phyloP scores from a whole-genome alignment of 306 rosid species.

The Lathyrus sativus region DNA sequence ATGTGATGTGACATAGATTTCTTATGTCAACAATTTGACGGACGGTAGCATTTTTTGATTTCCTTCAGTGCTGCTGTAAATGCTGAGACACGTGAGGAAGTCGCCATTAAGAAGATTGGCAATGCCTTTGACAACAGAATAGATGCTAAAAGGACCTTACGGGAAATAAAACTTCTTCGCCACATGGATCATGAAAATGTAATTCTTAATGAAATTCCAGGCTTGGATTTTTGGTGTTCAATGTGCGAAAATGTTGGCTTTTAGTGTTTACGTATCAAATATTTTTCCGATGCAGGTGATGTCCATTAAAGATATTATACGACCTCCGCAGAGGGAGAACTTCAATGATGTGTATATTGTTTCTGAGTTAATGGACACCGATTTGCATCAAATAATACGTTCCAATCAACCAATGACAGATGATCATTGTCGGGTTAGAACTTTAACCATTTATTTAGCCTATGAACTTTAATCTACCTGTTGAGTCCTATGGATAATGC shows the following conservation, averaged over 20 bases:
- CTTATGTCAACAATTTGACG: constrained; percentile 39
- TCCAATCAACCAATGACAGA: constrained; percentile 82
- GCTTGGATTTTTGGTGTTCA: constrained; percentile 18
- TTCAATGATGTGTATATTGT: constrained; percentile 92
- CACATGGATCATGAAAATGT: constrained; percentile 98
- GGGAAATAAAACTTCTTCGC: constrained; percentile 92
- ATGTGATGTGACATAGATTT: constrained; percentile 34
- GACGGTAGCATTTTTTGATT: constrained; percentile 40
- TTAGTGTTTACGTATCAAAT: constrained; percentile 30
- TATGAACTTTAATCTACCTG: constrained; percentile 26
- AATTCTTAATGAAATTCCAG: constrained; percentile 31
- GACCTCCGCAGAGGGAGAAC: constrained; percentile 87
- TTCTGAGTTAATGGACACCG: constrained; percentile 90
- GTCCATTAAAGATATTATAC: constrained; percentile 76
- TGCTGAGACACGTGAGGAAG: constrained; percentile 79
- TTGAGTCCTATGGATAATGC: constrained; percentile 3
- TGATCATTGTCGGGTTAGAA: constrained; percentile 94
- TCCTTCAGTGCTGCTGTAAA: constrained; percentile 85
- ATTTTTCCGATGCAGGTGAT: constrained; percentile 61
- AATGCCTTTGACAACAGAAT: constrained; percentile 97
- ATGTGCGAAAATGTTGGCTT: constrained; percentile 5
- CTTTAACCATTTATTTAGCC: constrained; percentile 29
- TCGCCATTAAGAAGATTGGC: constrained; percentile 97
- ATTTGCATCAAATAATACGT: constrained; percentile 88
- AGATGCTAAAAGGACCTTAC: constrained; percentile 90